Evolutionary conservation across 148 eudicot species (phyloP), one percentile per base, ranked within the genome.

Genomic region (Nepenthes mirabilis): DNA sequence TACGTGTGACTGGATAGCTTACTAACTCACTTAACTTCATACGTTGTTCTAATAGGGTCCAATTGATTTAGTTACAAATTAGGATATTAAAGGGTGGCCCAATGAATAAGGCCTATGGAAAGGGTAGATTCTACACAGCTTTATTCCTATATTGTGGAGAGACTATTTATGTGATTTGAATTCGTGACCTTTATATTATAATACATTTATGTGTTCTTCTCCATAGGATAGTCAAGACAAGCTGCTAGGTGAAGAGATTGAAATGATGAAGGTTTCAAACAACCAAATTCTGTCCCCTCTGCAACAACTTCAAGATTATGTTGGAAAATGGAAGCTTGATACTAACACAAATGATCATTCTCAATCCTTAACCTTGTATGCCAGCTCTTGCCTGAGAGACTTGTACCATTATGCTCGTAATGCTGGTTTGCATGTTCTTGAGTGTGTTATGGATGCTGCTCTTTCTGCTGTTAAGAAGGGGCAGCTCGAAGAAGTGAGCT

Each of bases 381-480:
- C 80, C 11, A 63, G 77, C 57, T 65, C 75, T 63, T 88, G 98
- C 82, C 74, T 77, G 83, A 79, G 83, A 68, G 95, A 86, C 56
- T 74, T 93, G 83, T 93, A 79, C 70, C 98, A 93, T 72, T 82
- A 80, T 77, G 87, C 91, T 52, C 98, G 98, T 72, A 85, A 85
- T 61, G 74, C 83, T 67, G 98, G 98, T 47, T 74, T 84, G 79
- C 96, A 93, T 76, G 73, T 76, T 59, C 69, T 93, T 57, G 96
- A 88, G 69, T 86, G 88, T 69, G 67, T 86, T 58, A 73, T 93
- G 84, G 84, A 88, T 56, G 75, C 94, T 43, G 81, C 95, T 59
- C 79, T 93, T 58, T 82, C 85, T 69, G 83, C 83, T 74, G 79
- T 93, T 48, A 80, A 75, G 73, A 75, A 68, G 65, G 91, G 82